Evolutionary conservation across 148 eudicot species (phyloP).

Genomic region (Dysphania ambrosioides): DNA sequence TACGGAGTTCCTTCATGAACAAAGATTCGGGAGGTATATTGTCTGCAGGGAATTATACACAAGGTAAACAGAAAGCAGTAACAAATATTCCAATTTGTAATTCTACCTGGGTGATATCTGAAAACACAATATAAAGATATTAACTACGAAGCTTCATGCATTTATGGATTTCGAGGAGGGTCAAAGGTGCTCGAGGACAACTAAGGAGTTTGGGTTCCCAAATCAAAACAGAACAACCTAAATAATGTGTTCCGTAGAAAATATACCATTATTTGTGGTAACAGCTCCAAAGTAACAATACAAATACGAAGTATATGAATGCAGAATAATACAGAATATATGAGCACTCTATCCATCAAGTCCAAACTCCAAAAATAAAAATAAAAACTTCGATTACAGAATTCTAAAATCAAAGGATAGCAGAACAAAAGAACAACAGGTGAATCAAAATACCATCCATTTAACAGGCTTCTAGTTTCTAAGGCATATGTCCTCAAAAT

Average conservation of each 20-base stretch:
- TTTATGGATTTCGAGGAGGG: neutral
- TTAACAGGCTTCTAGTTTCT: neutral
- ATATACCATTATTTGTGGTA: neutral
- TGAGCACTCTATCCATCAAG: neutral
- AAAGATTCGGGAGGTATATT: conserved; percentile 93
- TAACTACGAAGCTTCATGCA: neutral
- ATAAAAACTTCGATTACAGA: neutral
- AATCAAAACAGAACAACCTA: neutral
- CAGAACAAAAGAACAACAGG: neutral
- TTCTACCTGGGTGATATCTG: neutral
- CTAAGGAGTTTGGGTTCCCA: neutral
- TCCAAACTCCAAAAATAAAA: neutral
- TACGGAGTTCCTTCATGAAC: conserved; percentile 91
- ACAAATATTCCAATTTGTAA: neutral
- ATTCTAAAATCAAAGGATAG: neutral
- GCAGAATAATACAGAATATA: neutral
- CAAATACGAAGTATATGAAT: neutral
- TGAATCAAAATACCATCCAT: neutral
- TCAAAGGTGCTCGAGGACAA: neutral
- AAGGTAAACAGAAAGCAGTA: neutral
- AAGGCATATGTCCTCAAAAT: neutral
- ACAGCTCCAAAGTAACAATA: neutral
- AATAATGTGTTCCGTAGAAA: neutral
- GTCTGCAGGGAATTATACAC: conserved; percentile 43
- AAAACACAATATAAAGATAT: neutral